Evolutionary conservation across 306 rosid genomes (phyloP).

Genomic region (Dalbergia cochinchinensis): DNA sequence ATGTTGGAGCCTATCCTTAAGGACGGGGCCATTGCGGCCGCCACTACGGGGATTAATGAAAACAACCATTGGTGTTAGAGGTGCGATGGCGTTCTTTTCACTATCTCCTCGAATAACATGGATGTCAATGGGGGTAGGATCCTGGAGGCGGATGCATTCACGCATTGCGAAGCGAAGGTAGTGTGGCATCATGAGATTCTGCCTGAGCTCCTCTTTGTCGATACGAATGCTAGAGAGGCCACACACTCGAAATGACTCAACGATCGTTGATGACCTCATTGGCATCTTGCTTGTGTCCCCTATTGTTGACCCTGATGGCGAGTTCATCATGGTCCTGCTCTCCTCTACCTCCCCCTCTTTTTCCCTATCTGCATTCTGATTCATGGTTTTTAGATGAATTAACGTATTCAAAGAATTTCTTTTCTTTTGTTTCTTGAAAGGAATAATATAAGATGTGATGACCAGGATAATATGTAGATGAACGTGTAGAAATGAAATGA

Average conservation of each 20-base stretch:
- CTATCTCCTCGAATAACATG: slow-evolving; percentile 9
- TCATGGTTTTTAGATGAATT: background rate
- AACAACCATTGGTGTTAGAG: slow-evolving; percentile 71
- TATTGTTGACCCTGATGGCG: slow-evolving; percentile 53
- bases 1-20: slow-evolving; percentile 79
- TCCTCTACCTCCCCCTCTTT: background rate
- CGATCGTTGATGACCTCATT: slow-evolving; percentile 63
- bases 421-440: too few species aligned
- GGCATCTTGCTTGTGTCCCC: slow-evolving; percentile 54
- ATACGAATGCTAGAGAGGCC: slow-evolving; percentile 62
- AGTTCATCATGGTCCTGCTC: slow-evolving; percentile 34
- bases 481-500: background rate
- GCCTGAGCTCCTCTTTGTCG: slow-evolving; percentile 69
- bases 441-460: background rate
- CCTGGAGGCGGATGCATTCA: slow-evolving; percentile 66
- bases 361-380: slow-evolving; percentile 23
- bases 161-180: slow-evolving; percentile 84
- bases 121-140: slow-evolving; percentile 59
- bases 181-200: slow-evolving; percentile 70
- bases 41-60: slow-evolving; percentile 87
- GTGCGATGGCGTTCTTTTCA: slow-evolving; percentile 30
- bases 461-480: too few species aligned
- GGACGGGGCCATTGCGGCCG: slow-evolving; percentile 81
- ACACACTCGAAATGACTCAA: slow-evolving; percentile 70
- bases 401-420: background rate